Evolutionary conservation across 2,329 filamentous ascomycete species (phyloP).

Genomic region (Monosporascus sp.): DNA sequence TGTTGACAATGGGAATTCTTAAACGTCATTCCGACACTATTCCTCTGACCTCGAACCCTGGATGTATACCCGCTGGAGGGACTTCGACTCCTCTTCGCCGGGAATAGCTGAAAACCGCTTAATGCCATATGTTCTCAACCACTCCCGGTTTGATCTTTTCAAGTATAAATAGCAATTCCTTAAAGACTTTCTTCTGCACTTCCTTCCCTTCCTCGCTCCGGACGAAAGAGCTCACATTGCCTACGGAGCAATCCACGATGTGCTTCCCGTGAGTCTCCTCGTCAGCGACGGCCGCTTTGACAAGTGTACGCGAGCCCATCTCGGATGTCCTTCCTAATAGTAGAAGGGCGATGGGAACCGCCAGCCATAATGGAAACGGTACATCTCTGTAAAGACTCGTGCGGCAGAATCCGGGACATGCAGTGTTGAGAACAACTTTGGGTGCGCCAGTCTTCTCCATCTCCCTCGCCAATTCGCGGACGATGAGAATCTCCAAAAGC

Average conservation of each 20-base stretch:
- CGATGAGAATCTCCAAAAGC: slow-evolving; percentile 26
- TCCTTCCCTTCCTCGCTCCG: slow-evolving; percentile 31
- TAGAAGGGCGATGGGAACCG: slow-evolving; percentile 8
- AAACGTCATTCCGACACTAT: too few relatives aligned
- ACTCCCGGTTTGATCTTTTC: slow-evolving; percentile 37
- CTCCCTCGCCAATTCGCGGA: slow-evolving; percentile 28
- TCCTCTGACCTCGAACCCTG: too few relatives aligned
- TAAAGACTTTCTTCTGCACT: slow-evolving; percentile 32
- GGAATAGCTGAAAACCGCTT: neutral
- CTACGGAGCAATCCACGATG: slow-evolving; percentile 28
- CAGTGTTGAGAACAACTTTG: slow-evolving; percentile 31
- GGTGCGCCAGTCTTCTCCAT: slow-evolving; percentile 24
- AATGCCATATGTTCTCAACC: slow-evolving; percentile 24
- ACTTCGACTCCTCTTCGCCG: slow-evolving; percentile 5
- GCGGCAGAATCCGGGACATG: slow-evolving; percentile 36
- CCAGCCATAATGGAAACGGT: slow-evolving; percentile 21
- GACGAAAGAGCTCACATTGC: slow-evolving; percentile 25
- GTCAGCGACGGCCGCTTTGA: slow-evolving; percentile 31
- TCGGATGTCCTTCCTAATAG: slow-evolving; percentile 32
- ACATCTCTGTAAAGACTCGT: slow-evolving; percentile 32
- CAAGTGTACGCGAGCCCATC: slow-evolving; percentile 33
- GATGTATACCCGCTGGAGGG: neutral
- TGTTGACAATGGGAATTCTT: too few relatives aligned
- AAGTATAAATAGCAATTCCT: slow-evolving; percentile 36
- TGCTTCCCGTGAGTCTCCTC: slow-evolving; percentile 36